A percentile compares a stretch with the other conserved stretches of the same genome.
Conservation (phyloP, 192 early-diverging fungal genomes). For the Entophlyctis luteolus region DNA sequence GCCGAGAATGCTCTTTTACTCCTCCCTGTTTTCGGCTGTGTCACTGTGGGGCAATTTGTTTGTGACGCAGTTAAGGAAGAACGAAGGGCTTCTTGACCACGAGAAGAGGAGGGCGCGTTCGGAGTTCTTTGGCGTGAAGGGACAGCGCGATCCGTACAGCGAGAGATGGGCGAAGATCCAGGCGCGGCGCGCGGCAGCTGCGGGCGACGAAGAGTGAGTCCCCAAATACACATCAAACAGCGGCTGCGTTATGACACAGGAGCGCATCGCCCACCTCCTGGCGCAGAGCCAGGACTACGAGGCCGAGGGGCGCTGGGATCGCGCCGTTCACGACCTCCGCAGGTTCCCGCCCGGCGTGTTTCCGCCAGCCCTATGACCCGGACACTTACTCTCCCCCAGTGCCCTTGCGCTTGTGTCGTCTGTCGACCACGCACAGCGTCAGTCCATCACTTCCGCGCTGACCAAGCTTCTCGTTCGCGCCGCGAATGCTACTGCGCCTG, state of each 20-base stretch:
- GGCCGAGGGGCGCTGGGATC: not conserved
- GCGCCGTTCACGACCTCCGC: slow-evolving; percentile 6
- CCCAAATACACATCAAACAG: too few relatives aligned
- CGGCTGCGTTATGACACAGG: too few relatives aligned
- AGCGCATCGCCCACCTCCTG: not conserved
- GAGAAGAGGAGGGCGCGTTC: not conserved
- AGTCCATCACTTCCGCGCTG: not conserved
- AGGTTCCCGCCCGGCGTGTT: not conserved
- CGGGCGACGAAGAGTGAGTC: too few relatives aligned
- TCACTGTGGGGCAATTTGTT: slow-evolving; percentile 20
- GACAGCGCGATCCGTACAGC: slow-evolving; percentile 17
- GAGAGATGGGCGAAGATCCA: slow-evolving; percentile 16
- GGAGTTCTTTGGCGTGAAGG: slow-evolving; percentile 11
- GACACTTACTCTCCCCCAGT: not conserved
- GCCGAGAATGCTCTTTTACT: slow-evolving; percentile 14
- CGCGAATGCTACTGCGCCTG: not conserved
- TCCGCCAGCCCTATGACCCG: not conserved
- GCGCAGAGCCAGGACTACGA: slow-evolving; percentile 4
- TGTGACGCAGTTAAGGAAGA: not conserved
- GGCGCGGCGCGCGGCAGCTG: slow-evolving; percentile 9
- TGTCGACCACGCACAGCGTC: not conserved
- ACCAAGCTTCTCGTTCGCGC: not conserved
- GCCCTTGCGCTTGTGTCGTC: not conserved
- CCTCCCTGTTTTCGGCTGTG: not conserved
- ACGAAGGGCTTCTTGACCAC: not conserved